Conservation (phyloP, 2,329 filamentous ascomycete species). For the Raffaelea arxii region DNA sequence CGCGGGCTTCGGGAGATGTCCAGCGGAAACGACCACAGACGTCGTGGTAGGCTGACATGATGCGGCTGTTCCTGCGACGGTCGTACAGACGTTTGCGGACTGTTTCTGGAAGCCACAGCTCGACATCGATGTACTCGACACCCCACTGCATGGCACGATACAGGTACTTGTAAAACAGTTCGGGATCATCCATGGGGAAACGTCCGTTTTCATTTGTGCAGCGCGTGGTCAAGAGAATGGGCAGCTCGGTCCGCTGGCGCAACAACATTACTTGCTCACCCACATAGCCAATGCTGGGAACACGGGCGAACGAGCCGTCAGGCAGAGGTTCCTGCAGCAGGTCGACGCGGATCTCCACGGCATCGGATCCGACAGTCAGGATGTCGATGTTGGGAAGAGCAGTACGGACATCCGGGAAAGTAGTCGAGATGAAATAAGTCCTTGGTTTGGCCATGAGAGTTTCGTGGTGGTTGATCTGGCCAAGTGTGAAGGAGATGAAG, state of each 20-base stretch:
- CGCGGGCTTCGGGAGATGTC: conserved; percentile 63
- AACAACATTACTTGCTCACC: conserved; percentile 79
- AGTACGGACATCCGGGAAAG: conserved; percentile 75
- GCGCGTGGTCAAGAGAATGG: conserved; percentile 82
- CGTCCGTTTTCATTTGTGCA: conserved; percentile 74
- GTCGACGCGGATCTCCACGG: conserved; percentile 77
- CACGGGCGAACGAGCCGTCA: conserved; percentile 50
- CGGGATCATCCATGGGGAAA: conserved; percentile 74
- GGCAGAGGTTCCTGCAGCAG: conserved; percentile 61
- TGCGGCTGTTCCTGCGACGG: conserved; percentile 66
- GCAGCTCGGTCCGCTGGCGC: conserved; percentile 73
- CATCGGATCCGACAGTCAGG: conserved; percentile 75
- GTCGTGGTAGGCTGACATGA: conserved; percentile 89
- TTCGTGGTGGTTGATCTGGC: conserved; percentile 69
- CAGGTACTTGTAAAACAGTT: conserved; percentile 69
- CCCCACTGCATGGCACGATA: conserved; percentile 80
- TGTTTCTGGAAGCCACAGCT: conserved; percentile 73
- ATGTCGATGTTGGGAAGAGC: conserved; percentile 81
- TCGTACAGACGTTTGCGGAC: conserved; percentile 60
- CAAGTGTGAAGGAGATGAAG: conserved; percentile 70
- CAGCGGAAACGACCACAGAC: conserved; percentile 78
- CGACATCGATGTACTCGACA: conserved; percentile 82
- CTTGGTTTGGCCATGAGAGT: conserved; percentile 67
- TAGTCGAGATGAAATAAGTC: conserved; percentile 80
- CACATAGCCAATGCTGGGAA: conserved; percentile 75